Percentiles rank a stretch among this genome's conserved stretches.
phyloP scores from a whole-genome alignment of 2,329 filamentous ascomycete genomes.

The Phialophora tarda region DNA sequence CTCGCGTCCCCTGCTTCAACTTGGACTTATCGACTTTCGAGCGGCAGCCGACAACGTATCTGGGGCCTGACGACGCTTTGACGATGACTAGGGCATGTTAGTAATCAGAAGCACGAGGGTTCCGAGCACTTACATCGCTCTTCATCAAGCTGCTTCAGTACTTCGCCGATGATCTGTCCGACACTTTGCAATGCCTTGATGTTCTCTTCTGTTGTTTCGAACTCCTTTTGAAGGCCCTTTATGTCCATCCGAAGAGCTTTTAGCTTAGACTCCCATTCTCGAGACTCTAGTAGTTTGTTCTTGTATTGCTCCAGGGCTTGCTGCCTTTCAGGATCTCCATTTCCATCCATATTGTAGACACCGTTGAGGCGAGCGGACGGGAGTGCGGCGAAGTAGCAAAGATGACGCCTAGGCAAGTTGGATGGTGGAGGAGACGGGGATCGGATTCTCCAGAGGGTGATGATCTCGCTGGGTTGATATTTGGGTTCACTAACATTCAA shows the following conservation, averaged over 20 bases:
- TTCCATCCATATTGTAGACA: constrained; percentile 40
- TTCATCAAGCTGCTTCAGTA: constrained; percentile 97
- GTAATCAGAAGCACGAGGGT: background rate
- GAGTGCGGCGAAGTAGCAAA: background rate
- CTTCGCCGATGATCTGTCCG: constrained; percentile 98
- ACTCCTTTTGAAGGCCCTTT: constrained; percentile 92
- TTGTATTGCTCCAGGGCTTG: constrained; percentile 80
- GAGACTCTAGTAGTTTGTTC: constrained; percentile 83
- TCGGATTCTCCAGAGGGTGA: background rate
- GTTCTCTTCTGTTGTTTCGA: constrained; percentile 96
- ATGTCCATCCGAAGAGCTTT: constrained; percentile 94
- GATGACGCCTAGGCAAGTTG: background rate
- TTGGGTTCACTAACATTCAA: constrained; percentile 9
- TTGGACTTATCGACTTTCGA: constrained; percentile 98
- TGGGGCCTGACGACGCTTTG: constrained; percentile 93
- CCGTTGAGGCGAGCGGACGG: background rate
- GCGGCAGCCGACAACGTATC: constrained; percentile 97
- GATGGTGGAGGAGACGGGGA: background rate
- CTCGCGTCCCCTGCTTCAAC: constrained; percentile 96
- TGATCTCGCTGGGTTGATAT: constrained; percentile 2
- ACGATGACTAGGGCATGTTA: constrained; percentile 75
- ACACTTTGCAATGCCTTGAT: constrained; percentile 99
- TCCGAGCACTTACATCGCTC: constrained; percentile 79
- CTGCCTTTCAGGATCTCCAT: constrained; percentile 61
- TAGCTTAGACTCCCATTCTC: constrained; percentile 98